Base-by-base conservation (phyloP, 768 basidiomycete genomes). In the Dictyophora rubrovolvata region DNA sequence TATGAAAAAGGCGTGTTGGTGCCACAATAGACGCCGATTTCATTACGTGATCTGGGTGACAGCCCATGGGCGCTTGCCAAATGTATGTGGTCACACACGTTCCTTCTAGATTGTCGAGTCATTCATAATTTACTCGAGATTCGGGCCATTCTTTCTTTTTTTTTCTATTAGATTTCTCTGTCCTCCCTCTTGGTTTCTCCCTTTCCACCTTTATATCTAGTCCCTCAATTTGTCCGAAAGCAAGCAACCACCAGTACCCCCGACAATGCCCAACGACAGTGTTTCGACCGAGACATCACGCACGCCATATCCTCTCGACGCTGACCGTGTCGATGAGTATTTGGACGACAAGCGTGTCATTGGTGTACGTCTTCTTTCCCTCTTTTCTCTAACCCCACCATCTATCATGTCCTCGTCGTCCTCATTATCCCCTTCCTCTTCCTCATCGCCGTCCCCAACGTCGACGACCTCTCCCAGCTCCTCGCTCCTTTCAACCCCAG, bases 311-410 rank as follows among this genome's bases (percentile, higher is more conserved):
- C 77, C 64, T 64, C 76, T 60, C 73, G 85, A 88, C 71, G 76
- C 76, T 54, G 74, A 77, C 47, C 79, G 80, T 62, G 77, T 88
- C 63, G 77, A 82, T 65, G 76, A 81, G 64, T 89, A 87, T 76
- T 84, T 91, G 72, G 82, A 86, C 69, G 89, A 92, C 73, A 78
- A 84, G 53, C 82, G 89, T 54, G 88, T 91, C 72, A 77, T 86
- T 53, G 87, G 87, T 54, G 87, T 89, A 78, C 62, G 84, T 77
- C 47, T 37, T 51, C 48, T 54, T 50, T 49, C 50, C 22, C 42
- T 37, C 18, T 20, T 55, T 28, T 35, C 54, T 53, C 47, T 9
- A 33, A 20, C 47, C 36, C 47, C 48, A 8, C 20, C 14, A 55
- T 50, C 34, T 56, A 36, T 52, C 62, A 56, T 28, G 22, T 55